Conservation (phyloP, 768 basidiomycete species). For the Lentinus tigrinus region DNA sequence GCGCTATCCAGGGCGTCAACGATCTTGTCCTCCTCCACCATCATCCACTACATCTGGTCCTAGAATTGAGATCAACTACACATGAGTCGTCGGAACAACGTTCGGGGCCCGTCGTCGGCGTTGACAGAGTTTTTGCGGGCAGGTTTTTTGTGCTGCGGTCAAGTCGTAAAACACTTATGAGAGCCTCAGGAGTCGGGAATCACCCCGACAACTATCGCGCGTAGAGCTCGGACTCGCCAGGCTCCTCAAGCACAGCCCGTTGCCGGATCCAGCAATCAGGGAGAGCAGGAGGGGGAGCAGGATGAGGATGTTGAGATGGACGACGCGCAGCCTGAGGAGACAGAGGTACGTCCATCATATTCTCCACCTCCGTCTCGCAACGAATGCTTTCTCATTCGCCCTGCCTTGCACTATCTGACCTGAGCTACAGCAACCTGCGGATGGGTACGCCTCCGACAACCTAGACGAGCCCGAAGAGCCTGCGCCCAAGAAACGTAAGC, state of each 20-base stretch:
- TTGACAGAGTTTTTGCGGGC: conserved; percentile 81
- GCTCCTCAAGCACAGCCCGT: conserved; percentile 19
- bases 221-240: conserved; percentile 31
- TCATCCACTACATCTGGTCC: not conserved
- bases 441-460: conserved; percentile 71
- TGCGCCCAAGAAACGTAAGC: conserved; percentile 55
- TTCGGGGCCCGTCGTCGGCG: conserved; percentile 81
- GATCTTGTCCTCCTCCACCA: not conserved
- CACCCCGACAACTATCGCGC: conserved; percentile 40
- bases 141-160: conserved; percentile 13
- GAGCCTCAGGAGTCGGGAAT: conserved; percentile 50
- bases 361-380: no score
- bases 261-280: conserved; percentile 36
- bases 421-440: conserved; percentile 5
- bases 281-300: conserved; percentile 33
- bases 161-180: not conserved
- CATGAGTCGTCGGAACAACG: conserved; percentile 37
- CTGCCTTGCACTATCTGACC: not conserved
- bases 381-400: no score
- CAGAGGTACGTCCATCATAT: not conserved
- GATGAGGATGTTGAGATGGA: conserved; percentile 19
- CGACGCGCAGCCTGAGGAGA: conserved; percentile 4
- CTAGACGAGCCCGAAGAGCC: conserved; percentile 59
- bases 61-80: no score
- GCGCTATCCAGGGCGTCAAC: conserved; percentile 3